phyloP scores from a whole-genome alignment of 1,139 yeast species.

The Suhomyces ambrosiae region DNA sequence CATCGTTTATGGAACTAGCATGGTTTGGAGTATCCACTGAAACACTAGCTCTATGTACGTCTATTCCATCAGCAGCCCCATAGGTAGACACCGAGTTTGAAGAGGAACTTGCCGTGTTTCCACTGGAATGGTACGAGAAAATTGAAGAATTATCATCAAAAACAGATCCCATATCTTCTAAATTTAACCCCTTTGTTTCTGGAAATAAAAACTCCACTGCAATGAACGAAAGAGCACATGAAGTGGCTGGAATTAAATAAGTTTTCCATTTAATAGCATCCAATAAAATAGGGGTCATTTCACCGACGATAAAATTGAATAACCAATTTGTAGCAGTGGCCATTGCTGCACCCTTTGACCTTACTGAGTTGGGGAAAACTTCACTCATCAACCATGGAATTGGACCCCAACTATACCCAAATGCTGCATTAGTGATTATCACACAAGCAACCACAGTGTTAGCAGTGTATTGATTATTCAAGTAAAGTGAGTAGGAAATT shows the following conservation, averaged over 20 bases:
- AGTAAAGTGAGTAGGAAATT: constrained; percentile 67
- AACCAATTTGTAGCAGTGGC: constrained; percentile 95
- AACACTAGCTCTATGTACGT: constrained; percentile 23
- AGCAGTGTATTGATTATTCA: constrained; percentile 66
- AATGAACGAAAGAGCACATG: constrained; percentile 69
- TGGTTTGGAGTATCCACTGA: constrained; percentile 18
- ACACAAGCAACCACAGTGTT: constrained; percentile 73
- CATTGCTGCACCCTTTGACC: constrained; percentile 89
- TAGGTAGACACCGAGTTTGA: constrained; percentile 15
- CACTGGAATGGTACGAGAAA: constrained; percentile 46
- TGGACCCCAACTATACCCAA: constrained; percentile 93
- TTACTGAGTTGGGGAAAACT: constrained; percentile 81
- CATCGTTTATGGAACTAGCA: constrained; percentile 18
- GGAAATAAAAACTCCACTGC: constrained; percentile 75
- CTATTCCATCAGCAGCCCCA: constrained; percentile 22
- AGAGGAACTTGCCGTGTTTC: constrained; percentile 11
- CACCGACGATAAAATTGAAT: constrained; percentile 91
- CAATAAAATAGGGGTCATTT: constrained; percentile 82
- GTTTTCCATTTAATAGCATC: constrained; percentile 78
- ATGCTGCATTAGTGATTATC: constrained; percentile 77
- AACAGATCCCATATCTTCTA: constrained; percentile 78
- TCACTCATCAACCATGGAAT: constrained; percentile 94
- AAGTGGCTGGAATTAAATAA: constrained; percentile 77
- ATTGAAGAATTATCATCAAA: constrained; percentile 40
- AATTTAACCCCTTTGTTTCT: constrained; percentile 84